Base-by-base conservation (phyloP, 768 basidiomycete species). In the Pisolithus microcarpus region DNA sequence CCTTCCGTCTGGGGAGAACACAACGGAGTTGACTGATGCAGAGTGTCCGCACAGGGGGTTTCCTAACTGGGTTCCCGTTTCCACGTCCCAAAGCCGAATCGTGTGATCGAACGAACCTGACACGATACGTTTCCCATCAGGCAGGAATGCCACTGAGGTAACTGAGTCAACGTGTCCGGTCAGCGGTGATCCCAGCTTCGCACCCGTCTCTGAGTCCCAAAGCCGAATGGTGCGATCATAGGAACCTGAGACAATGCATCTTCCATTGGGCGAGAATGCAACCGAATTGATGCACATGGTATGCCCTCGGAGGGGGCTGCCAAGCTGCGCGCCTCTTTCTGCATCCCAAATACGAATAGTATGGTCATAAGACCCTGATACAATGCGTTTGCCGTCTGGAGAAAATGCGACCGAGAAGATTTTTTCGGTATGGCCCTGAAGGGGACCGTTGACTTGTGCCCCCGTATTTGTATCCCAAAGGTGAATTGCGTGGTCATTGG, bases 31-130 rank as follows among this genome's bases (percentile, higher is more conserved):
- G 13, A 51, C 36, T 10, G 50, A 39, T 23, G 21, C 16, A 3
- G 34, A n/a, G 16, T 51, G 50, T 13, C 47, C 31, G 11, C 43
- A 24, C 3, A 51, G 45, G 26, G 50, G 18, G 21, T 36, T 21
- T 8, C 50, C 50, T n/a, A 28, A 5, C 31, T 18, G 19, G 1
- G 9, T 15, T 3, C 45, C 50, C 19, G 21, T 23, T 23, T 23
- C 21, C 21, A 23, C 21, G 21, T 23, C 21, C 21, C 21, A 23
- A 23, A 23, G 26, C 23, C 26, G 50, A 18, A 51, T 21, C 4
- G 37, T 51, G 13, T 21, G 30, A 31, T 51, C 46, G 13, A 1
- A 10, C 15, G 50, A 51, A 23, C 50, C 50, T 7, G 46, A 51
- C 11, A 39, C 24, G 8, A 48, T 38, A n/a, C 18, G 46, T n/a